phyloP scores from a whole-genome alignment of 2,329 filamentous ascomycete species.

The Alternaria brassicicola region DNA sequence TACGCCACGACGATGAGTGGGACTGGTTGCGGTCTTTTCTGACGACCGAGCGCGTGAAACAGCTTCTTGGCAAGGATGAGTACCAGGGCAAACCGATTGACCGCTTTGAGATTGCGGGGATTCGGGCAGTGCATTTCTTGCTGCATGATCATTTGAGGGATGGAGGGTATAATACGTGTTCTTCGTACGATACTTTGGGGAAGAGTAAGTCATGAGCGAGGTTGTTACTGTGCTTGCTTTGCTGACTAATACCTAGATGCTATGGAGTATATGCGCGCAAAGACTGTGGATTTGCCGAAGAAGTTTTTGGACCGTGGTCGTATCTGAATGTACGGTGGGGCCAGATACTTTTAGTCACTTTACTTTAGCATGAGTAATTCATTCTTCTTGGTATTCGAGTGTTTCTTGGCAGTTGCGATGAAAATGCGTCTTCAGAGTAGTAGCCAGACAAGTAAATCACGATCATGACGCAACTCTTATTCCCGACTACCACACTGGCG shows the following conservation, averaged over 20 bases:
- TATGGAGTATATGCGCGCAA: conserved; percentile 28
- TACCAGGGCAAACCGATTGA: conserved; percentile 25
- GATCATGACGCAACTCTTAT: too few relatives aligned
- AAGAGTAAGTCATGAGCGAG: conserved; percentile 11
- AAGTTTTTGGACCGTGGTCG: conserved; percentile 20
- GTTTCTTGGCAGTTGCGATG: too few relatives aligned
- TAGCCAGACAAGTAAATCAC: too few relatives aligned
- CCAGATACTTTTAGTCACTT: too few relatives aligned
- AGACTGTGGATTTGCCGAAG: conserved; percentile 24
- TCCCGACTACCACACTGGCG: too few relatives aligned
- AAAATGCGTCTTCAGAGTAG: too few relatives aligned
- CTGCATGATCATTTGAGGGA: conserved; percentile 54
- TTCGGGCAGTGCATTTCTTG: conserved; percentile 46
- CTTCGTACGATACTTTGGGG: conserved; percentile 7
- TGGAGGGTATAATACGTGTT: conserved; percentile 34
- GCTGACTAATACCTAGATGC: conserved; percentile 14
- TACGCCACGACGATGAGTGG: conserved; percentile 42
- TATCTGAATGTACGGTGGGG: conserved; percentile 3
- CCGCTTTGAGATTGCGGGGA: conserved; percentile 12
- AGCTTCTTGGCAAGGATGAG: conserved; percentile 38
- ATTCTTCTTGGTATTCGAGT: too few relatives aligned
- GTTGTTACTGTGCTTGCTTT: background rate
- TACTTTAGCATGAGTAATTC: too few relatives aligned
- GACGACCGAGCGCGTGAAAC: conserved; percentile 32
- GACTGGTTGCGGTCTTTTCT: conserved; percentile 41